phyloP scores from a whole-genome alignment of 2,329 filamentous ascomycete species.

The Rhinocladiella mackenziei region DNA sequence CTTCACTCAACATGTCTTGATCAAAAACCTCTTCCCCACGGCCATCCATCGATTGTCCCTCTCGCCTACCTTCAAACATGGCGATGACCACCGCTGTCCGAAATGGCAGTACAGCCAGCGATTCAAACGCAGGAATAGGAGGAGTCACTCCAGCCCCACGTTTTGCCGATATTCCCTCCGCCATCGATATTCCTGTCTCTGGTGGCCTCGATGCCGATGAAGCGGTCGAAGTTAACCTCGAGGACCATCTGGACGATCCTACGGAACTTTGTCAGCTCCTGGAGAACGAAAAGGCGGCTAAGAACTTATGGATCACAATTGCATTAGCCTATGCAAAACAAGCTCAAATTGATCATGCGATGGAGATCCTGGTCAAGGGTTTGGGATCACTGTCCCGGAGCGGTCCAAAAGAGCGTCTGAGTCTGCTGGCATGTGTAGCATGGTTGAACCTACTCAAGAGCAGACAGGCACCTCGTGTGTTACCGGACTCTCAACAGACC shows the following conservation, averaged over 20 bases:
- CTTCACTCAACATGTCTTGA: slow-evolving; percentile 4
- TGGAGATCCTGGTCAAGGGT: slow-evolving; percentile 68
- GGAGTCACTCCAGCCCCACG: slow-evolving; percentile 35
- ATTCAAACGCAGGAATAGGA: not conserved
- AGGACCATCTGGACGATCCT: slow-evolving; percentile 85
- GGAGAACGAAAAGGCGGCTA: slow-evolving; percentile 87
- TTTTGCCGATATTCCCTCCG: slow-evolving; percentile 59
- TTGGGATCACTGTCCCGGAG: slow-evolving; percentile 65
- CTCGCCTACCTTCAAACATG: slow-evolving; percentile 8
- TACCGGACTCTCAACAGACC: slow-evolving; percentile 59
- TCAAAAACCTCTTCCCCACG: not conserved
- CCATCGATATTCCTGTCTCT: slow-evolving; percentile 62
- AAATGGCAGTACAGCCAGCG: slow-evolving; percentile 15
- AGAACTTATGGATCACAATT: slow-evolving; percentile 97
- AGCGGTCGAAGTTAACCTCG: slow-evolving; percentile 87
- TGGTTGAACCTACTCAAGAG: slow-evolving; percentile 92
- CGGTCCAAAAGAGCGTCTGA: slow-evolving; percentile 67
- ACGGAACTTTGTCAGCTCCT: slow-evolving; percentile 92
- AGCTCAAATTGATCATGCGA: slow-evolving; percentile 79
- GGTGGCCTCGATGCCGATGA: slow-evolving; percentile 58
- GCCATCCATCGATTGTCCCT: not conserved
- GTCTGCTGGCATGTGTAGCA: slow-evolving; percentile 73
- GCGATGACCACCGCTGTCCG: slow-evolving; percentile 13
- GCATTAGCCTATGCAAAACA: slow-evolving; percentile 95
- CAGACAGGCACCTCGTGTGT: slow-evolving; percentile 68